Percentiles rank a stretch among this genome's conserved stretches.
Evolutionary conservation across 768 basidiomycete species (phyloP).

Genomic region (Mycena alexandri): DNA sequence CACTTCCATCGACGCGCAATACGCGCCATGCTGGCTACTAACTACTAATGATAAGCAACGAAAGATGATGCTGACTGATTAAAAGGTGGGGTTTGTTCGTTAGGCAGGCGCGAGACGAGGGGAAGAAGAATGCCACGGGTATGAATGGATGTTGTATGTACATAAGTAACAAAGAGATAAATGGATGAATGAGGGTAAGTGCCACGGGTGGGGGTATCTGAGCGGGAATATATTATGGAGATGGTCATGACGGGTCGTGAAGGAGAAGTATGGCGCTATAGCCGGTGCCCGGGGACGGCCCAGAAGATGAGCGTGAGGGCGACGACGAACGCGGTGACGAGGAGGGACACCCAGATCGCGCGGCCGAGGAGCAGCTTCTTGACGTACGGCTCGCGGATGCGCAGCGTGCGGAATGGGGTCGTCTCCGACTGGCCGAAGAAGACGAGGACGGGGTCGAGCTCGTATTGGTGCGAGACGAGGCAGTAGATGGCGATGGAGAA

Average conservation of each 20-base stretch:
- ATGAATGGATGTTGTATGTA: conserved; percentile 13
- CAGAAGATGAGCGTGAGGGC: conserved; percentile 93
- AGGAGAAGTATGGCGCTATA: conserved; percentile 56
- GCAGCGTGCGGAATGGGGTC: conserved; percentile 94
- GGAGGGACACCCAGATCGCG: conserved; percentile 89
- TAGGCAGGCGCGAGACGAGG: conserved; percentile 14
- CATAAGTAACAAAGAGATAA: conserved; percentile 7
- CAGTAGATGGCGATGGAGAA: conserved; percentile 91
- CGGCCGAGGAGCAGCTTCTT: conserved; percentile 90
- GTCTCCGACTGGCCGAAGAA: conserved; percentile 96
- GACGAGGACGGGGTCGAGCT: conserved; percentile 95
- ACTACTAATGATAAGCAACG: conserved; percentile 36
- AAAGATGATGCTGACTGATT: conserved; percentile 28
- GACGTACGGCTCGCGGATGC: conserved; percentile 94
- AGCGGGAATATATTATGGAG: conserved; percentile 10
- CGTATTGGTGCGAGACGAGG: conserved; percentile 96
- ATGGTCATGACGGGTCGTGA: conserved; percentile 26
- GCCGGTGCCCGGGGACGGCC: conserved; percentile 94
- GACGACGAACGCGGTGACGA: conserved; percentile 82
- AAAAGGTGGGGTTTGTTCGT: conserved; percentile 23
- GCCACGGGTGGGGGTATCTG: conserved; percentile 32
- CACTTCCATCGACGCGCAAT: too few relatives aligned
- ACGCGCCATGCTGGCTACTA: too few relatives aligned
- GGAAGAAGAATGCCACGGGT: background rate
- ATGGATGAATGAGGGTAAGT: conserved; percentile 19